phyloP scores from a whole-genome alignment of 768 basidiomycete genomes.

The Amanita brunnescens region DNA sequence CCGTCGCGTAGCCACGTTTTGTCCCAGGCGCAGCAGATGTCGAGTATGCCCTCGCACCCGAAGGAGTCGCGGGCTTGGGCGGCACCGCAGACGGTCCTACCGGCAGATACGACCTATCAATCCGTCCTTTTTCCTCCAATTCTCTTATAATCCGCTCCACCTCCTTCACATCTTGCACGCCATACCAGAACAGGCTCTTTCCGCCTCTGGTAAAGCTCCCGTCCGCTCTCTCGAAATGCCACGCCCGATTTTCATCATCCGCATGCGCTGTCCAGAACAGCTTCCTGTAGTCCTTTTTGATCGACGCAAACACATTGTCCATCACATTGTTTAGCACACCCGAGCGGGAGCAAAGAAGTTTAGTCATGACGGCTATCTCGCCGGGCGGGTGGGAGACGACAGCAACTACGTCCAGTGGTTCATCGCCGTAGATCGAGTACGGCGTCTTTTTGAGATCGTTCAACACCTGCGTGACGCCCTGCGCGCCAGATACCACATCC shows the following conservation, averaged over 20 bases:
- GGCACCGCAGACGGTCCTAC: constrained; percentile 63
- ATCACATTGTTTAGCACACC: constrained; percentile 91
- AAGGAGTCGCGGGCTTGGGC: constrained; percentile 36
- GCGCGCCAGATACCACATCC: constrained; percentile 73
- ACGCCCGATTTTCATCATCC: constrained; percentile 93
- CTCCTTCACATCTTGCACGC: constrained; percentile 83
- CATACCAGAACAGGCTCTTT: constrained; percentile 96
- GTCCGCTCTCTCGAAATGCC: constrained; percentile 99
- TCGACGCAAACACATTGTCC: constrained; percentile 96
- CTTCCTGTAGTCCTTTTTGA: constrained; percentile 88
- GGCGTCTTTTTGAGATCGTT: constrained; percentile 72
- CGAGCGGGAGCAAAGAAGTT: constrained; percentile 79
- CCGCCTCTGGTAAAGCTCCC: constrained; percentile 96
- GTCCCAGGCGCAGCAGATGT: constrained; percentile 46
- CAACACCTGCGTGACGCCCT: constrained; percentile 84
- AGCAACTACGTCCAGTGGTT: constrained; percentile 91
- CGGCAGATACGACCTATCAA: constrained; percentile 85
- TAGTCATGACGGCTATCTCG: constrained; percentile 86
- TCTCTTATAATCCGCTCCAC: constrained; percentile 77
- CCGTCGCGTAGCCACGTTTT: constrained; percentile 73
- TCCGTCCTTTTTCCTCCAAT: constrained; percentile 71
- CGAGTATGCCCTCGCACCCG: constrained; percentile 47
- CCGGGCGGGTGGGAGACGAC: constrained; percentile 89
- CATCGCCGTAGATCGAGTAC: constrained; percentile 97
- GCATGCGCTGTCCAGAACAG: constrained; percentile 98